A percentile compares a stretch with the other conserved stretches of the same genome.
Evolutionary conservation across 495 filamentous ascomycete genomes (phyloP).

Genomic region (Neurospora sp.): DNA sequence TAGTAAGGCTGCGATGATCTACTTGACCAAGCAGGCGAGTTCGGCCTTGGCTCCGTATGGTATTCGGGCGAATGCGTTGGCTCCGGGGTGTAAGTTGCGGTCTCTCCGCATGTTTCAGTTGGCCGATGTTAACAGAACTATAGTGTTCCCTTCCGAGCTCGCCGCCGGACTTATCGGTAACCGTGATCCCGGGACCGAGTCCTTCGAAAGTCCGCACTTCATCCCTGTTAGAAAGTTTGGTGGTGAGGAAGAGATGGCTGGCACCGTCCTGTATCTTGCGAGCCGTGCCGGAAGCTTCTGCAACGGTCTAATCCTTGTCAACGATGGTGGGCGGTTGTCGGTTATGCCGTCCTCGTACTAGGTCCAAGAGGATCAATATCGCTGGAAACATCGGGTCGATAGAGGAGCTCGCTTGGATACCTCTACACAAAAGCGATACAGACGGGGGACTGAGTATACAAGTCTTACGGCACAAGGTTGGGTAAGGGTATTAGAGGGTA

Average conservation of each 20-base stretch:
- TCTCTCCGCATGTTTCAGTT: not conserved
- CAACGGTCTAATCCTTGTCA: constrained; percentile 46
- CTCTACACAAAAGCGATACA: too few relatives aligned
- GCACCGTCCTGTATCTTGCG: constrained; percentile 44
- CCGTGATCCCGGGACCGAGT: constrained; percentile 34
- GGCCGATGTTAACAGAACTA: not conserved
- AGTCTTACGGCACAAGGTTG: too few relatives aligned
- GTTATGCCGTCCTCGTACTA: constrained; percentile 37
- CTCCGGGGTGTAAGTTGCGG: constrained; percentile 43
- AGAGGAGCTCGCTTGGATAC: too few relatives aligned
- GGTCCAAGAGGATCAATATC: too few relatives aligned
- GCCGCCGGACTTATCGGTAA: constrained; percentile 25
- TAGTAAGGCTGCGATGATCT: constrained; percentile 51
- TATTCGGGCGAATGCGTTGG: constrained; percentile 53
- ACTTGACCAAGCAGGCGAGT: constrained; percentile 52
- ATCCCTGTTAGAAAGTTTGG: constrained; percentile 46
- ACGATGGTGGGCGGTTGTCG: constrained; percentile 46
- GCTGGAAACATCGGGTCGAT: too few relatives aligned
- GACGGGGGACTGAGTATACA: too few relatives aligned
- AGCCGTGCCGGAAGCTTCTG: constrained; percentile 48
- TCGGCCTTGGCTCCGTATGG: constrained; percentile 41
- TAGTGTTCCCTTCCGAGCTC: constrained; percentile 51
- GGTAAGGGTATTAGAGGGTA: not conserved
- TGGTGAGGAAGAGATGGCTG: constrained; percentile 48
- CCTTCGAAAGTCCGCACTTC: constrained; percentile 17